Evolutionary conservation across 2,329 filamentous ascomycete species (phyloP).

Genomic region (Scedosporium boydii): DNA sequence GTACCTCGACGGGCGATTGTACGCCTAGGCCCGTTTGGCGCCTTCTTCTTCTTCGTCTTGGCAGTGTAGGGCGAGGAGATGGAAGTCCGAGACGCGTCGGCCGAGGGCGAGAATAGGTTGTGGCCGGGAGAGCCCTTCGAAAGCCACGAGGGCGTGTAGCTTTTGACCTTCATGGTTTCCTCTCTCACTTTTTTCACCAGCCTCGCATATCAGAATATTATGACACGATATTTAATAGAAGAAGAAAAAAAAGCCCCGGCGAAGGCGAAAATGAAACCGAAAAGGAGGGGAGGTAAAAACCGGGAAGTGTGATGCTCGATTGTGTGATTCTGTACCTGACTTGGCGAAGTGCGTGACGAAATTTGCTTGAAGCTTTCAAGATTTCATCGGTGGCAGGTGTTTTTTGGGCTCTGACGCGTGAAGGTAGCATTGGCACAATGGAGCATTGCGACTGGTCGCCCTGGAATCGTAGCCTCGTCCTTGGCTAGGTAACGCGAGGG

Average conservation of each 20-base stretch:
- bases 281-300: background rate
- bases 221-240: background rate
- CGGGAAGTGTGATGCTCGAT: background rate
- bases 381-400: background rate
- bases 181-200: background rate
- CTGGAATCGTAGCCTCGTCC: background rate
- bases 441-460: background rate
- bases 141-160: slow-evolving; percentile 83
- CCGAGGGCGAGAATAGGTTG: slow-evolving; percentile 57
- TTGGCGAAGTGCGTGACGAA: background rate
- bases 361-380: background rate
- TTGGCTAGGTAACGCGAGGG: background rate
- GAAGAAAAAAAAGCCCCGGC: background rate
- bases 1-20: slow-evolving; percentile 75
- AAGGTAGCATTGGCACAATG: too few species aligned
- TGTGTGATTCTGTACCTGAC: background rate
- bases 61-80: slow-evolving; percentile 27
- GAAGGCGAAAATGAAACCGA: background rate
- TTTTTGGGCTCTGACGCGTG: background rate
- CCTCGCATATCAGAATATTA: background rate
- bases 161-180: slow-evolving; percentile 75
- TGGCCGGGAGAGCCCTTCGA: slow-evolving; percentile 67
- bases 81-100: slow-evolving; percentile 26
- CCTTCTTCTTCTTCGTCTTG: slow-evolving; percentile 27
- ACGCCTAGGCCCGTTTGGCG: slow-evolving; percentile 39